Percentiles rank a stretch among this genome's conserved stretches.
These are phyloP conservation scores for Cylindrodendrum hubeiense DNA, from an alignment of 2,329 filamentous ascomycete genomes.

Conservation along the genomic window DNA sequence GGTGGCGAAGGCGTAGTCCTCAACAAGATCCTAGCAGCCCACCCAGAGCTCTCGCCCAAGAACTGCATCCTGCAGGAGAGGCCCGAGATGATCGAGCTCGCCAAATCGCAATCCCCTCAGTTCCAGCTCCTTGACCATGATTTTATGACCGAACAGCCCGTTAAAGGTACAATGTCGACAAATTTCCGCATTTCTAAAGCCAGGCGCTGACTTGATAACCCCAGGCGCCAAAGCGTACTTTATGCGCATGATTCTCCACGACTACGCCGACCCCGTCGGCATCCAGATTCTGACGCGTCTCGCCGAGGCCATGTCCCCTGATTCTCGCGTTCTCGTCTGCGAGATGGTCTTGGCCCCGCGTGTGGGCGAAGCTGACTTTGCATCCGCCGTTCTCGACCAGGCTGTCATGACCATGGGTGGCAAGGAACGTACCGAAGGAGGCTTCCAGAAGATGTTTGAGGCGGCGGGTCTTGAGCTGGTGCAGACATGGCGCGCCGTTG, in stretches of 20 bases:
- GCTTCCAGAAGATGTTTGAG: slow-evolving; percentile 46
- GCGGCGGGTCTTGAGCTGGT: slow-evolving; percentile 48
- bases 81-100: slow-evolving; percentile 43
- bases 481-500: slow-evolving; percentile 38
- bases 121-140: slow-evolving; percentile 44
- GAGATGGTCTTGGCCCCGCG: slow-evolving; percentile 48
- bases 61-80: slow-evolving; percentile 45
- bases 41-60: slow-evolving; percentile 40
- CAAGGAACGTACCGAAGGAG: slow-evolving; percentile 48
- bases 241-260: slow-evolving; percentile 51
- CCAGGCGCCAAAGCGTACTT: slow-evolving; percentile 52
- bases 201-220: not conserved
- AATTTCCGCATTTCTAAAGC: not conserved
- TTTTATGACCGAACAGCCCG: slow-evolving; percentile 46
- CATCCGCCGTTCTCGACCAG: slow-evolving; percentile 47
- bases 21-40: slow-evolving; percentile 46
- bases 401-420: slow-evolving; percentile 51
- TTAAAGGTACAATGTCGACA: slow-evolving; percentile 40
- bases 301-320: slow-evolving; percentile 43
- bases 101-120: slow-evolving; percentile 30
- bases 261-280: slow-evolving; percentile 46
- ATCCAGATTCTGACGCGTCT: slow-evolving; percentile 45
- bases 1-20: slow-evolving; percentile 47
- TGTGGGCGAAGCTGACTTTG: slow-evolving; percentile 46
- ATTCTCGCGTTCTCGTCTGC: slow-evolving; percentile 48